Evolutionary conservation across 202 grass and related monocot genomes (phyloP).

Genomic region (Digitaria exilis): DNA sequence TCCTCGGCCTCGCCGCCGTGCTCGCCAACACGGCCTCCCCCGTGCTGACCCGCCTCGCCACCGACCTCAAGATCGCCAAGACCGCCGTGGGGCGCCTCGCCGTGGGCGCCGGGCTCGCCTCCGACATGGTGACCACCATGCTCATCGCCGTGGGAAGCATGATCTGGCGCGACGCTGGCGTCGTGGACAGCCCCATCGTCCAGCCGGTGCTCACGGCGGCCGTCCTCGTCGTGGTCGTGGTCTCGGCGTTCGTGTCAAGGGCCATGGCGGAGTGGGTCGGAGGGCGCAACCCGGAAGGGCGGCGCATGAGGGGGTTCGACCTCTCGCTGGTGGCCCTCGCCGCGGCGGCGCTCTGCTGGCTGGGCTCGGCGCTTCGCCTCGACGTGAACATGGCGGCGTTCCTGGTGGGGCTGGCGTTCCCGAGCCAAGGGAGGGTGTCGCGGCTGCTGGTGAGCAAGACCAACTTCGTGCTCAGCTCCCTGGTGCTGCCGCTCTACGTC

Average conservation of each 20-base stretch:
- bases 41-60: constrained; percentile 65
- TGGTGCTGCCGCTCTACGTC: constrained; percentile 73
- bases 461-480: constrained; percentile 63
- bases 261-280: constrained; percentile 62
- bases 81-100: constrained; percentile 64
- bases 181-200: not conserved
- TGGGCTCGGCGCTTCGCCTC: constrained; percentile 44
- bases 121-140: constrained; percentile 70
- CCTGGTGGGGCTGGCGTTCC: constrained; percentile 72
- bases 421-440: constrained; percentile 62
- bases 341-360: constrained; percentile 41
- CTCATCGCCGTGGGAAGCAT: constrained; percentile 60
- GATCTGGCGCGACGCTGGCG: constrained; percentile 52
- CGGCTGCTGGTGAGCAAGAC: constrained; percentile 67
- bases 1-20: constrained; percentile 49
- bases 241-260: constrained; percentile 42
- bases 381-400: constrained; percentile 69
- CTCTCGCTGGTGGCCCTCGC: constrained; percentile 43
- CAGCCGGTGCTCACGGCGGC: constrained; percentile 40
- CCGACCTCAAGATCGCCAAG: constrained; percentile 86
- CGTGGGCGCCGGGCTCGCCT: constrained; percentile 57
- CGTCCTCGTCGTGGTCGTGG: constrained; percentile 23
- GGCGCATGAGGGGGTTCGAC: constrained; percentile 63
- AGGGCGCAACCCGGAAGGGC: constrained; percentile 62
- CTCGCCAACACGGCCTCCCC: constrained; percentile 66